phyloP scores from a whole-genome alignment of 768 basidiomycete species.

The Tylopilus vinaceipallidus region DNA sequence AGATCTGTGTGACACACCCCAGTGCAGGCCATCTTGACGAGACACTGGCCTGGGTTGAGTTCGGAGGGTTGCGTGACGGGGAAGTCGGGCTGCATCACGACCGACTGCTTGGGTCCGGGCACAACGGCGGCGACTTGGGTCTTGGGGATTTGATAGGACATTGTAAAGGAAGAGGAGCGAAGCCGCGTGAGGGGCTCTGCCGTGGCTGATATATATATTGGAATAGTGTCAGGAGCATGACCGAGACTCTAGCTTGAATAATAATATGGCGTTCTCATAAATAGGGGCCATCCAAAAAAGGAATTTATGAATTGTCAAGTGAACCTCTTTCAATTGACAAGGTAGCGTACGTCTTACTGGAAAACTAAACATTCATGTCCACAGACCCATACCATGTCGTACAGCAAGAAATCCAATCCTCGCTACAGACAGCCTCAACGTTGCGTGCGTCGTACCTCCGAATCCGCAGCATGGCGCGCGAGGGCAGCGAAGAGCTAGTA shows the following conservation, averaged over 20 bases:
- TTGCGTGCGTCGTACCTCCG: constrained; percentile 74
- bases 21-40: constrained; percentile 71
- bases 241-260: too few relatives aligned
- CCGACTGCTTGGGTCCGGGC: constrained; percentile 25
- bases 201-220: too few relatives aligned
- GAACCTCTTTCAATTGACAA: not conserved
- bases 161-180: not conserved
- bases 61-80: constrained; percentile 57
- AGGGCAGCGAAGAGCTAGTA: constrained; percentile 75
- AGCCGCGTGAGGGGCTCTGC: not conserved
- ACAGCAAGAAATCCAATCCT: constrained; percentile 75
- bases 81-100: constrained; percentile 39
- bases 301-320: too few relatives aligned
- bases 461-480: constrained; percentile 69
- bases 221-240: too few relatives aligned
- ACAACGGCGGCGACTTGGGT: constrained; percentile 44
- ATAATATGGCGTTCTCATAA: too few relatives aligned
- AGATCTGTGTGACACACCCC: constrained; percentile 90
- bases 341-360: too few relatives aligned
- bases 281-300: not conserved
- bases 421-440: constrained; percentile 68
- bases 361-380: constrained; percentile 43
- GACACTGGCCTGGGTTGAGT: constrained; percentile 67
- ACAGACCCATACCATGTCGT: constrained; percentile 87
- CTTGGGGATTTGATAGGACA: constrained; percentile 35